These are phyloP conservation scores for Saccharomyces uvarum DNA, from an alignment of 1,139 yeast genomes.

Conservation along the genomic window DNA sequence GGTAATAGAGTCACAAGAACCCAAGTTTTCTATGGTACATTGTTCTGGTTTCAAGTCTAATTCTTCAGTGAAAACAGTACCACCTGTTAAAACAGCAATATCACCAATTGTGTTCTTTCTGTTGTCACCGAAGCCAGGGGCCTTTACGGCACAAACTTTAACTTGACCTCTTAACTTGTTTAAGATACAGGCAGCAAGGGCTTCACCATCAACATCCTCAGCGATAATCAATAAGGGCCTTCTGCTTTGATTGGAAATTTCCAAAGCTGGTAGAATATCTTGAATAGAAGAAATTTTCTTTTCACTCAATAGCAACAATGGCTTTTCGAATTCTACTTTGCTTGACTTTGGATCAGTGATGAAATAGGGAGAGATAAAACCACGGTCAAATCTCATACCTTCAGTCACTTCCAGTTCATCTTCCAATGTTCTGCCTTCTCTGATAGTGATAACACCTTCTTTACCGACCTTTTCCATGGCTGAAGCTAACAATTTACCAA, in stretches of 20 bases:
- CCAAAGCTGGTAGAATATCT: conserved; percentile 90
- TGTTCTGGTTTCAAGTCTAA: conserved; percentile 95
- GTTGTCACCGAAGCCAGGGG: conserved; percentile 99
- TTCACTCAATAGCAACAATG: conserved; percentile 81
- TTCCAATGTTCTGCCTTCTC: conserved; percentile 94
- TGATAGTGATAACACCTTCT: conserved; percentile 97
- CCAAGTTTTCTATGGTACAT: conserved; percentile 85
- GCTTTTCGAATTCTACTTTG: conserved; percentile 96
- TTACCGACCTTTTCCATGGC: conserved; percentile 99
- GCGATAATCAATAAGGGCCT: conserved; percentile 93
- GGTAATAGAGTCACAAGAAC: conserved; percentile 88
- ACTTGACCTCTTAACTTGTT: conserved; percentile 99
- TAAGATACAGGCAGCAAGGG: conserved; percentile 96
- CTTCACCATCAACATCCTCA: conserved; percentile 98
- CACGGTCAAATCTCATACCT: conserved; percentile 99
- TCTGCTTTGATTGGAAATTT: conserved; percentile 87
- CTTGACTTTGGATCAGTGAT: conserved; percentile 95
- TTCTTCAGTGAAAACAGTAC: conserved; percentile 97
- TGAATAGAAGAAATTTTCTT: conserved; percentile 90
- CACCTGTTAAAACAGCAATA: conserved; percentile 93
- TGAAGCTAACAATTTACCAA: conserved; percentile 85
- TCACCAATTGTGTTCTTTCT: conserved; percentile 97
- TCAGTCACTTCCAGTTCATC: conserved; percentile 97
- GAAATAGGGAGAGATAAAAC: conserved; percentile 95
- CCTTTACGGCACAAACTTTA: conserved; percentile 96